Conservation (phyloP, 2,329 filamentous ascomycete species). For the Alternaria dauci region DNA sequence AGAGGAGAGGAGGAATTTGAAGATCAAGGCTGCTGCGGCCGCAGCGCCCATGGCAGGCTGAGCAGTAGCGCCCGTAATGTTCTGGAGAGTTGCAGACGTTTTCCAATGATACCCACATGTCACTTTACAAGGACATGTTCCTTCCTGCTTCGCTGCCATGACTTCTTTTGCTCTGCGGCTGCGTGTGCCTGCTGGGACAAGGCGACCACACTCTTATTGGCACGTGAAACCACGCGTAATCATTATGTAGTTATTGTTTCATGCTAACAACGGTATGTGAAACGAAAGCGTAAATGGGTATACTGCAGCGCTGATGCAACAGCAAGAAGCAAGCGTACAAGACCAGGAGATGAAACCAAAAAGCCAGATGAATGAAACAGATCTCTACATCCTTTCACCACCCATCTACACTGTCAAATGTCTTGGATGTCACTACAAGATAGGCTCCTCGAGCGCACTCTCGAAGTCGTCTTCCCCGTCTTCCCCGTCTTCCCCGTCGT, state of each 20-base stretch:
- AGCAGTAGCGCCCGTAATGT: background rate
- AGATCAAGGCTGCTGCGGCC: constrained; percentile 51
- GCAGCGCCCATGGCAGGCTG: constrained; percentile 16
- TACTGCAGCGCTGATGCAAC: background rate
- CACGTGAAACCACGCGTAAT: background rate
- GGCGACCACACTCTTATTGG: background rate
- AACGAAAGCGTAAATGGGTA: background rate
- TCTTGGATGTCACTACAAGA: background rate
- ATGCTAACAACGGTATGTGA: background rate
- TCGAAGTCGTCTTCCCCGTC: constrained; percentile 33
- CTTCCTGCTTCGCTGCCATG: background rate
- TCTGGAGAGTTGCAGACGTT: background rate
- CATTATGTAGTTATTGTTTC: background rate
- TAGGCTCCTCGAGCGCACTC: constrained; percentile 12
- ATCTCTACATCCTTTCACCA: background rate
- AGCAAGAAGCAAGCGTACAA: background rate
- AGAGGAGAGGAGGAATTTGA: constrained; percentile 59
- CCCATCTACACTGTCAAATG: too few species aligned
- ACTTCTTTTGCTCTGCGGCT: background rate
- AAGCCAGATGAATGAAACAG: background rate
- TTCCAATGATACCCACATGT: constrained; percentile 19
- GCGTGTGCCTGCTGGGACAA: background rate
- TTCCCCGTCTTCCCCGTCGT: constrained; percentile 23
- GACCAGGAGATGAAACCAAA: background rate
- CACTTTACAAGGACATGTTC: background rate